Evolutionary conservation across 169 alveolate genomes (phyloP).

Genomic region (Plasmodium coatneyi): DNA sequence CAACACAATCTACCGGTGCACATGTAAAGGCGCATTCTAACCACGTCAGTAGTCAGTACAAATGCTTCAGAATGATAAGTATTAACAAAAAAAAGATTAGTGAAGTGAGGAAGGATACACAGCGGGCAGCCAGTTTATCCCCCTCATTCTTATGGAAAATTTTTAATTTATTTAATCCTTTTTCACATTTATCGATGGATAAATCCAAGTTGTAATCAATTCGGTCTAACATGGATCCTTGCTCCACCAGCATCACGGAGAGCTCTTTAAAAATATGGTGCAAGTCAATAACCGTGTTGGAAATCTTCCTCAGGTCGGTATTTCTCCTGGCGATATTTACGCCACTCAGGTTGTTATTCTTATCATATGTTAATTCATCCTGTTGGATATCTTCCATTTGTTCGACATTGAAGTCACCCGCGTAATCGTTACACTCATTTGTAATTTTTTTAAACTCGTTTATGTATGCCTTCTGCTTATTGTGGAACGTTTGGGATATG

Average conservation of each 20-base stretch:
- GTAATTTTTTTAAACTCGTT: slow-evolving; percentile 76
- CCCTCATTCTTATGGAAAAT: slow-evolving; percentile 53
- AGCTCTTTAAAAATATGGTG: slow-evolving; percentile 85
- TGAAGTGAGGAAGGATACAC: slow-evolving; percentile 54
- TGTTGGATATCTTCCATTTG: not conserved
- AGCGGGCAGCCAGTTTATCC: slow-evolving; percentile 43
- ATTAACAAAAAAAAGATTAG: slow-evolving; percentile 49
- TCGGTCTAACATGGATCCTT: slow-evolving; percentile 87
- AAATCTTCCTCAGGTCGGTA: slow-evolving; percentile 80
- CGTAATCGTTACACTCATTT: slow-evolving; percentile 54
- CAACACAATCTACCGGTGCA: not conserved
- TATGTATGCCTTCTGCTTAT: slow-evolving; percentile 78
- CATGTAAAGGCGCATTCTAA: not conserved
- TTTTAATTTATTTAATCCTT: slow-evolving; percentile 60
- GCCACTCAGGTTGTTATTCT: slow-evolving; percentile 68
- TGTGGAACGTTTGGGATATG: slow-evolving; percentile 78
- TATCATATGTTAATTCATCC: slow-evolving; percentile 57
- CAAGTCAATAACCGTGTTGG: slow-evolving; percentile 82
- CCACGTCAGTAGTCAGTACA: not conserved
- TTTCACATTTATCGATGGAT: slow-evolving; percentile 61
- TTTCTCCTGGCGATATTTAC: slow-evolving; percentile 77
- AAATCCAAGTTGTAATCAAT: slow-evolving; percentile 85
- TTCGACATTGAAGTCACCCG: slow-evolving; percentile 19
- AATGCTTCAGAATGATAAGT: slow-evolving; percentile 64
- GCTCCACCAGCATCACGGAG: slow-evolving; percentile 84